A percentile compares a stretch with the other conserved stretches of the same genome.
phyloP scores from a whole-genome alignment of 176 grass and related monocot genomes.

The Tuctoria greenei region DNA sequence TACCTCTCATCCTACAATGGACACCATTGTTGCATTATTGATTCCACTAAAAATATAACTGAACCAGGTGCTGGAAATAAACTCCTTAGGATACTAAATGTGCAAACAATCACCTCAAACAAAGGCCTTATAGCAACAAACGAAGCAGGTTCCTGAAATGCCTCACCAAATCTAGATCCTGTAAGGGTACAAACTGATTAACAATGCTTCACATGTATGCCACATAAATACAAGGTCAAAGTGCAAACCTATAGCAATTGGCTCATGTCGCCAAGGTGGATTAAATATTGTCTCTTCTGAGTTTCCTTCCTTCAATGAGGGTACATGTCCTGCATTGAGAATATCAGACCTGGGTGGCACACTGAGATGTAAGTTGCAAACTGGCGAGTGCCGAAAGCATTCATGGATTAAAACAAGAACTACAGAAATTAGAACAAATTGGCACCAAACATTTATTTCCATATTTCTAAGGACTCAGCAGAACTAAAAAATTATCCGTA shows the following conservation, averaged over 20 bases:
- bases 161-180: conserved; percentile 95
- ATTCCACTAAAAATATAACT: conserved; percentile 2
- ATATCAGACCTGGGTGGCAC: conserved; percentile 26
- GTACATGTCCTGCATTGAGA: conserved; percentile 66
- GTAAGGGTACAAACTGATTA: conserved; percentile 1
- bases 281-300: conserved; percentile 86
- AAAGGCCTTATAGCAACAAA: conserved; percentile 76
- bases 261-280: conserved; percentile 86
- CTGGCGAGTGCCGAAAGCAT: not conserved
- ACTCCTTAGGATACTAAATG: not conserved
- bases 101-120: conserved; percentile 66
- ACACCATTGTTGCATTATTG: not conserved
- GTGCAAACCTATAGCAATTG: conserved; percentile 70
- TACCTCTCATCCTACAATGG: conserved; percentile 81
- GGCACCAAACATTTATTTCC: not conserved
- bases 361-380: not conserved
- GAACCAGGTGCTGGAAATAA: not conserved
- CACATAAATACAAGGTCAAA: conserved; percentile 6
- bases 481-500: not conserved
- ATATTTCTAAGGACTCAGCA: not conserved
- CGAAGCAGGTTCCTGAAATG: conserved; percentile 91
- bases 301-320: conserved; percentile 93
- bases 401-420: not conserved
- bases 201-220: not conserved
- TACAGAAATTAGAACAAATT: not conserved